phyloP scores from a whole-genome alignment of 306 rosid genomes.

The Prunus salicina region DNA sequence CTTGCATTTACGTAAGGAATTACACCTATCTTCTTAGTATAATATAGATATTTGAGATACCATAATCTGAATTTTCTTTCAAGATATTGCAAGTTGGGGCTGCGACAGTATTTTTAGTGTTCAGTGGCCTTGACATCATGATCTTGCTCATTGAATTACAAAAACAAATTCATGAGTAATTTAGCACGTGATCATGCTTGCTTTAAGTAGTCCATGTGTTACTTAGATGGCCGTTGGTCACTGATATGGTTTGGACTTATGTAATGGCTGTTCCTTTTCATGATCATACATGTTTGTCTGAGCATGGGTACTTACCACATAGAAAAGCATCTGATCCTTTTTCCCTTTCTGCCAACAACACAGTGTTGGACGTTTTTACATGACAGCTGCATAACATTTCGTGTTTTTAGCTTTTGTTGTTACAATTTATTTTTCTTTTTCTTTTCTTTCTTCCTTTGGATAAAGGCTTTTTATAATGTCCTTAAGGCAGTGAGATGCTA shows the following conservation, averaged over 20 bases:
- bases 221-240: background rate
- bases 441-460: background rate
- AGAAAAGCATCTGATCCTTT: background rate
- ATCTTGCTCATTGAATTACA: background rate
- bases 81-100: background rate
- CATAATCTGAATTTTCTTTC: background rate
- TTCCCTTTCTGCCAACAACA: background rate
- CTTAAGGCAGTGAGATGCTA: background rate
- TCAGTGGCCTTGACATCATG: no score
- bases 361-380: background rate
- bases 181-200: background rate
- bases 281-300: background rate
- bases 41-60: background rate
- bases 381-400: background rate
- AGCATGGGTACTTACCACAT: background rate
- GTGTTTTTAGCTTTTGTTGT: background rate
- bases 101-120: background rate
- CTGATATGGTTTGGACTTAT: background rate
- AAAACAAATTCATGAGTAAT: background rate
- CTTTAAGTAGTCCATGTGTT: background rate
- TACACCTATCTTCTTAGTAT: background rate
- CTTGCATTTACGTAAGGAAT: conserved; percentile 90
- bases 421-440: background rate
- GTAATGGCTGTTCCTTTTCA: background rate
- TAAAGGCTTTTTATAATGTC: background rate